A percentile compares a stretch with the other conserved stretches of the same genome.
These are phyloP conservation scores for Leccinum subtestaceum DNA, from an alignment of 768 basidiomycete species.

Conservation along the genomic window DNA sequence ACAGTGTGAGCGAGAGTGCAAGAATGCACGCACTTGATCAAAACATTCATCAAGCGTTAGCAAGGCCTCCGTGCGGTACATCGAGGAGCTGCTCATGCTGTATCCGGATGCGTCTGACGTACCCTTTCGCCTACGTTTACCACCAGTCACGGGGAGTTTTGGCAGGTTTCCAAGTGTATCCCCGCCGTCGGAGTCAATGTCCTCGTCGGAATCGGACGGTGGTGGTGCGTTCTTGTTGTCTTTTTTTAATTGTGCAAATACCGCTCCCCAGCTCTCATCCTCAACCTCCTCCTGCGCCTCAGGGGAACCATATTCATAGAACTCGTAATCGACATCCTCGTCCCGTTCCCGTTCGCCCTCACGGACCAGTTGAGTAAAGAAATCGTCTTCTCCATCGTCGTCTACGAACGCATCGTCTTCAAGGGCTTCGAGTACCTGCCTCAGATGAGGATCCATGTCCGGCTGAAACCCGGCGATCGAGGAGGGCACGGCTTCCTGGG, in stretches of 20 bases:
- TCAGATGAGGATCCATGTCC: slow-evolving; percentile 93
- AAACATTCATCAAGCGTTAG: slow-evolving; percentile 90
- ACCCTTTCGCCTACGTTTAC: slow-evolving; percentile 67
- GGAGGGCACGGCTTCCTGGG: slow-evolving; percentile 74
- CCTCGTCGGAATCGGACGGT: slow-evolving; percentile 47
- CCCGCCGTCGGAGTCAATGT: slow-evolving; percentile 60
- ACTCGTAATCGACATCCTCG: slow-evolving; percentile 66
- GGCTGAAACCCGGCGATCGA: slow-evolving; percentile 89
- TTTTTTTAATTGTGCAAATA: slow-evolving; percentile 78
- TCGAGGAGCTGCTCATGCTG: slow-evolving; percentile 96
- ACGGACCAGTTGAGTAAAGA: slow-evolving; percentile 68
- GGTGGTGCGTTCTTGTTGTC: slow-evolving; percentile 31
- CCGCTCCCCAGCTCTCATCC: slow-evolving; percentile 64
- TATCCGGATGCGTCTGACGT: slow-evolving; percentile 89
- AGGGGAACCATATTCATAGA: slow-evolving; percentile 46
- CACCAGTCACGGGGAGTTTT: slow-evolving; percentile 74
- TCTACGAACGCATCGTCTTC: slow-evolving; percentile 96
- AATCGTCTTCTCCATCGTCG: slow-evolving; percentile 67
- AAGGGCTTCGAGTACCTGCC: slow-evolving; percentile 89
- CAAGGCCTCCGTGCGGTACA: slow-evolving; percentile 89
- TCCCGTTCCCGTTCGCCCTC: slow-evolving; percentile 66
- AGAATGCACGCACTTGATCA: slow-evolving; percentile 69
- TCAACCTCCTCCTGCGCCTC: slow-evolving; percentile 30
- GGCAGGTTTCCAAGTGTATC: slow-evolving; percentile 83
- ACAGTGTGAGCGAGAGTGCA: neutral